Conservation (phyloP, 2,329 filamentous ascomycete genomes). For the Pseudogymnoascus sp. region DNA sequence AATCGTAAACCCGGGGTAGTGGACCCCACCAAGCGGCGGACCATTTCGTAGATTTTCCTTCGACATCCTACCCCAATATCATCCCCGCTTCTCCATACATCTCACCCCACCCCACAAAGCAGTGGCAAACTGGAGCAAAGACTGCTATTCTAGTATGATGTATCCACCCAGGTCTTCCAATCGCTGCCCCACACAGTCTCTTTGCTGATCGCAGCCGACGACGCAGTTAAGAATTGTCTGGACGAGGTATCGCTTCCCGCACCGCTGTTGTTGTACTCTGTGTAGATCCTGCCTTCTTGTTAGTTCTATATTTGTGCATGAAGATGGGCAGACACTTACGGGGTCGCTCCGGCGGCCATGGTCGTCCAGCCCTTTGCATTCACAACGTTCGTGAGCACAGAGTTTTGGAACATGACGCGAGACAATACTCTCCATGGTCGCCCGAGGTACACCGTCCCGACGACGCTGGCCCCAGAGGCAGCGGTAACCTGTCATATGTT, state of each 20-base stretch:
- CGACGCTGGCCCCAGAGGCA: constrained; percentile 13
- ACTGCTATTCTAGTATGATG: constrained; percentile 10
- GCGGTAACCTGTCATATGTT: constrained; percentile 2
- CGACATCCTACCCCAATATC: not conserved
- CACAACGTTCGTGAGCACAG: constrained; percentile 39
- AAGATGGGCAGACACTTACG: constrained; percentile 8
- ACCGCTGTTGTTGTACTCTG: constrained; percentile 14
- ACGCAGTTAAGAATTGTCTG: constrained; percentile 6
- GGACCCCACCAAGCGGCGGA: not conserved
- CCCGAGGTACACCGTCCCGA: constrained; percentile 41
- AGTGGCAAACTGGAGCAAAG: not conserved
- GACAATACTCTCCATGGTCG: constrained; percentile 44
- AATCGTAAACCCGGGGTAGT: not conserved
- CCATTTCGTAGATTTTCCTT: not conserved
- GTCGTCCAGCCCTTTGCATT: constrained; percentile 41
- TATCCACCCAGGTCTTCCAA: constrained; percentile 11
- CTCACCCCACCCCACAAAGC: not conserved
- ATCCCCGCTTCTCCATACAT: not conserved
- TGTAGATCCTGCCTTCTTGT: constrained; percentile 8
- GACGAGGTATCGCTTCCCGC: constrained; percentile 10
- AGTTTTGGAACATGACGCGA: constrained; percentile 43
- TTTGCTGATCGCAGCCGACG: constrained; percentile 11
- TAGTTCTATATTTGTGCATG: not conserved
- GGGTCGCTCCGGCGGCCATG: constrained; percentile 15
- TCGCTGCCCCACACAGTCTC: constrained; percentile 9